Base-by-base conservation (phyloP, 768 basidiomycete genomes). In the Lactarius quietus region DNA sequence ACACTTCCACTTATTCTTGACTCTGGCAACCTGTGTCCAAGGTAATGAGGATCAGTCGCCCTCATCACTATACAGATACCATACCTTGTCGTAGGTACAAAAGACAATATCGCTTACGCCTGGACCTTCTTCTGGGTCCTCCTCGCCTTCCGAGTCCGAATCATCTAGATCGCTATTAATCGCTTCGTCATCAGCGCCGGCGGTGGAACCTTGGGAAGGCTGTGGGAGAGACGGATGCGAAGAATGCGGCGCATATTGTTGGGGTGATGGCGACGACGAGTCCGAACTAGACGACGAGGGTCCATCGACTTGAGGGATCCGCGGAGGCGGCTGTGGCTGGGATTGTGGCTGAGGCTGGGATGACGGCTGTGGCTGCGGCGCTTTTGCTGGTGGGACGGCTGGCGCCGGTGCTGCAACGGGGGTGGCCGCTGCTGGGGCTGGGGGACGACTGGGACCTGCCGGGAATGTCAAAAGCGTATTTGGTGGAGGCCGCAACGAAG, bases 1-100 rank as follows among this genome's bases (percentile, higher is more conserved):
- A 66, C 95, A 95, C 81, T 98, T 99, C 97, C 97, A 99, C 80
- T 98, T 99, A 80, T 97, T 98, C 79, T 98, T 99, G 29, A 98
- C 96, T n/a, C 97, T 84, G 52, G 95, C 94, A 39, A 98, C 96
- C 95, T 98, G 57, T 8, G 41, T 31, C 18, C 31, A 1, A 45
- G 28, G 43, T 8, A n/a, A 43, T 15, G 43, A 31, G 17, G 20
- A 57, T 66, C 20, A 69, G 63, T 57, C 41, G 3, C 20, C 54
- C 68, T 31, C 17, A 26, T 2, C 29, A 52, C 36, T 59, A 52
- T 38, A 59, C 29, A 67, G 81, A 45, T 62, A 93, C 96, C 86
- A 48, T 63, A 94, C 96, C 87, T 98, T 98, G 75, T 99, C 97
- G 74, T 97, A 98, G 8, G 95, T 95, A 76, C 97, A 98, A 72